phyloP scores from a whole-genome alignment of 1,284 basidiomycete genomes.

The Microbotryomycetes sp. region DNA sequence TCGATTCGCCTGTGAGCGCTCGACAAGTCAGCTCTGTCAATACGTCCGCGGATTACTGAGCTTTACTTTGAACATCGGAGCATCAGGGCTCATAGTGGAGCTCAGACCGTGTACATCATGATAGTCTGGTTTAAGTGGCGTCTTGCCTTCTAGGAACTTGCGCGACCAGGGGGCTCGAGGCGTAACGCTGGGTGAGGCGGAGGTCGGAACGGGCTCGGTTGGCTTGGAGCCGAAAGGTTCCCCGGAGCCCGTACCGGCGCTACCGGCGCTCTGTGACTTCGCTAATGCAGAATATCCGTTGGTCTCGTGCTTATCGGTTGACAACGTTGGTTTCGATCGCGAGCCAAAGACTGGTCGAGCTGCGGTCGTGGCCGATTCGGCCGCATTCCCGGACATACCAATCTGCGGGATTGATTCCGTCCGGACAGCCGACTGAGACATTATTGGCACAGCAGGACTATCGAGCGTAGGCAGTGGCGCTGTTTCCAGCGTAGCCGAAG shows the following conservation, averaged over 20 bases:
- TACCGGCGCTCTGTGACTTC: no score
- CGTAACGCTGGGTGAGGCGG: no score
- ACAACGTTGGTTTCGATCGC: no score
- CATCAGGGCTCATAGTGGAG: constrained; percentile 42
- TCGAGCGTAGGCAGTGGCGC: neutral
- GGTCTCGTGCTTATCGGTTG: no score
- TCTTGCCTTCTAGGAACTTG: constrained; percentile 44
- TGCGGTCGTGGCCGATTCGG: no score
- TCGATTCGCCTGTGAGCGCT: constrained; percentile 36
- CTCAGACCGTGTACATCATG: constrained; percentile 42
- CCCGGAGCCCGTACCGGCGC: no score
- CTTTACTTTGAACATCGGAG: constrained; percentile 37
- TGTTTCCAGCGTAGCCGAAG: neutral
- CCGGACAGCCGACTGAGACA: no score
- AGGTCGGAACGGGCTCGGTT: neutral
- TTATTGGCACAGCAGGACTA: neutral
- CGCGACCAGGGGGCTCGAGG: constrained; percentile 42
- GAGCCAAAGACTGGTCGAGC: no score
- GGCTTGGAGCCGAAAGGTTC: neutral
- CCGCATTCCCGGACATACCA: no score
- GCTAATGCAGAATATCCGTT: no score
- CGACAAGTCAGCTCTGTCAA: neutral
- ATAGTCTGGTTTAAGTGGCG: constrained; percentile 44
- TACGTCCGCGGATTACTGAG: neutral
- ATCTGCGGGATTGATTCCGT: no score